phyloP scores from a whole-genome alignment of 2,329 filamentous ascomycete species.

The Aureobasidium sp. region DNA sequence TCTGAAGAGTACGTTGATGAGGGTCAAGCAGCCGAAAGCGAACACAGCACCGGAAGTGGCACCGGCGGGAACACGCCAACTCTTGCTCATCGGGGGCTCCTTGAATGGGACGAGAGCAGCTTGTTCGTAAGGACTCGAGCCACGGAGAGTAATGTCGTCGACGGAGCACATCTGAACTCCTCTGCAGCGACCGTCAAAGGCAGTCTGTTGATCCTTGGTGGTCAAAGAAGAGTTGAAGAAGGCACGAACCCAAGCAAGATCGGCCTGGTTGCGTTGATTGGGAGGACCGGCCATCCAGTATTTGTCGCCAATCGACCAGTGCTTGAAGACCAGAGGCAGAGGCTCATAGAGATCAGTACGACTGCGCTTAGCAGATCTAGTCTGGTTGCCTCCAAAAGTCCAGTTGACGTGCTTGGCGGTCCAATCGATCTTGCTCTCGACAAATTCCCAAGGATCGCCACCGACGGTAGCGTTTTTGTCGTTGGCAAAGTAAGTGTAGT shows the following conservation, averaged over 20 bases:
- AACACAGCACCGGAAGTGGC: background rate
- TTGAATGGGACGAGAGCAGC: background rate
- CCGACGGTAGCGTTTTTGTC: slow-evolving; percentile 24
- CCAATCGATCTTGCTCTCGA: slow-evolving; percentile 44
- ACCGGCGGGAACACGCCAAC: background rate
- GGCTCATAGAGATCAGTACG: slow-evolving; percentile 36
- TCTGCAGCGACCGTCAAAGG: background rate
- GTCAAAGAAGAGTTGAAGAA: slow-evolving; percentile 45
- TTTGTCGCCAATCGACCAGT: slow-evolving; percentile 43
- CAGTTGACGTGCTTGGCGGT: slow-evolving; percentile 37
- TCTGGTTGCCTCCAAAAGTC: slow-evolving; percentile 35
- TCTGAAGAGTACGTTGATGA: slow-evolving; percentile 13
- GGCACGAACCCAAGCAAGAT: slow-evolving; percentile 40
- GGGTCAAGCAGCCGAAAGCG: background rate
- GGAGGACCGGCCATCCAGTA: slow-evolving; percentile 43
- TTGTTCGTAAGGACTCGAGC: slow-evolving; percentile 1
- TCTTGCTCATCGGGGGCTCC: background rate
- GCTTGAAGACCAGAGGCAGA: slow-evolving; percentile 38
- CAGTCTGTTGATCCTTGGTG: slow-evolving; percentile 20
- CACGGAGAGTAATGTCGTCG: slow-evolving; percentile 4
- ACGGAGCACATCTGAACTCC: background rate
- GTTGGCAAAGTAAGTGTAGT: slow-evolving; percentile 31
- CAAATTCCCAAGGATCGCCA: slow-evolving; percentile 38
- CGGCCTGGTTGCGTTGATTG: slow-evolving; percentile 32
- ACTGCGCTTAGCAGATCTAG: slow-evolving; percentile 29